Conservation (phyloP, 305 asterid genomes). For the Ajuga reptans region DNA sequence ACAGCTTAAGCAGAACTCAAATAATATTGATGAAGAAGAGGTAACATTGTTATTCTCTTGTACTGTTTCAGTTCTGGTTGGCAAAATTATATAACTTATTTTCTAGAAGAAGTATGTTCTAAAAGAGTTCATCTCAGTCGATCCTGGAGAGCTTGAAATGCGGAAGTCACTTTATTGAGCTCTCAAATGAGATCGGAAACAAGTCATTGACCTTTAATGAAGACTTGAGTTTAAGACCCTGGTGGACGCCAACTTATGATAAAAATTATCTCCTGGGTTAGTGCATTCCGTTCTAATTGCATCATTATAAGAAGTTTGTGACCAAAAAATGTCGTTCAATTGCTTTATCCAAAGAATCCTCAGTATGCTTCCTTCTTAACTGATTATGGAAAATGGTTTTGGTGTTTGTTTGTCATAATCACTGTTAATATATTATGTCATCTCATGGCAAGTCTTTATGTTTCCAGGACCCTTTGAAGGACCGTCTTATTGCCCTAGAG, state of each 20-base stretch:
- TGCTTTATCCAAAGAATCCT: slow-evolving; percentile 1
- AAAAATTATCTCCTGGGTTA: slow-evolving; percentile 85
- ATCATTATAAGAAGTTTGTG: background rate
- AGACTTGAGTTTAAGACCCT: slow-evolving; percentile 79
- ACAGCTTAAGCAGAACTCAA: slow-evolving; percentile 76
- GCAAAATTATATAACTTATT: slow-evolving; percentile 1
- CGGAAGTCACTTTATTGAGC: slow-evolving; percentile 67
- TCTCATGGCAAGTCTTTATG: slow-evolving; percentile 20
- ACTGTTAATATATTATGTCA: background rate
- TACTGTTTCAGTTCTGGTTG: slow-evolving; percentile 7
- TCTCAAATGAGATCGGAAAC: slow-evolving; percentile 64
- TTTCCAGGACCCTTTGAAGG: slow-evolving; percentile 87
- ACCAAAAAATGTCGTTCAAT: background rate
- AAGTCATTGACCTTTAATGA: slow-evolving; percentile 81
- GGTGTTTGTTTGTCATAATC: slow-evolving; percentile 14
- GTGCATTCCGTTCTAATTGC: slow-evolving; percentile 25
- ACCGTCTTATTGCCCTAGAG: slow-evolving; percentile 56
- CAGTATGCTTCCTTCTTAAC: background rate
- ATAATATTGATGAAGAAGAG: slow-evolving; percentile 69
- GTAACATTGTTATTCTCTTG: slow-evolving; percentile 32
- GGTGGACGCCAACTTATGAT: slow-evolving; percentile 97
- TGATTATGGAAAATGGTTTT: too few relatives aligned
- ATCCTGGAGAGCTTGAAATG: slow-evolving; percentile 53
- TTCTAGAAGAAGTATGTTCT: slow-evolving; percentile 4
- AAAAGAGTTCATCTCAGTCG: slow-evolving; percentile 35